phyloP scores from a whole-genome alignment of 306 rosid species.

The Acacia acuminata region DNA sequence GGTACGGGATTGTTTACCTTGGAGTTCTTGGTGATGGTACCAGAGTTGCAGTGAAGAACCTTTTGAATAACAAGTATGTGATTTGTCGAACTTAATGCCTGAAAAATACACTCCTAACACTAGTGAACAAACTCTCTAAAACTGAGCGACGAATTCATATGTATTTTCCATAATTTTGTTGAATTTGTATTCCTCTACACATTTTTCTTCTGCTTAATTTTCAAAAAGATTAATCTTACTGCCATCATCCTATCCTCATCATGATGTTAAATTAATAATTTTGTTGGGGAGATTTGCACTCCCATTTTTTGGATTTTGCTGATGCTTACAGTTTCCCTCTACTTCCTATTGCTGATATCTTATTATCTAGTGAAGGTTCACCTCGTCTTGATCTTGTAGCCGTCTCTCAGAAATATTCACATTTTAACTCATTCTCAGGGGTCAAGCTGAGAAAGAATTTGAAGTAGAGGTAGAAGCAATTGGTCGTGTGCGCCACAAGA shows the following conservation, averaged over 20 bases:
- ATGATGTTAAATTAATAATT: not conserved
- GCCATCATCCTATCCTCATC: too few relatives aligned
- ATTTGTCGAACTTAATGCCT: not conserved
- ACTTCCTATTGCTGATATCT: not conserved
- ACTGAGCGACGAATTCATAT: not conserved
- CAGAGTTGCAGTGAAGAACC: constrained; percentile 84
- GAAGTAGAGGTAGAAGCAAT: constrained; percentile 93
- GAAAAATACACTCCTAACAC: not conserved
- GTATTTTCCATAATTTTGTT: not conserved
- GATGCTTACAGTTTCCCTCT: not conserved
- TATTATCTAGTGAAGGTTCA: not conserved
- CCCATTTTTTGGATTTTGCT: constrained; percentile 14
- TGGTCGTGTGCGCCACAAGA: constrained; percentile 97
- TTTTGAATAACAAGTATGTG: constrained; percentile 83
- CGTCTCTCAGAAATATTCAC: constrained; percentile 10
- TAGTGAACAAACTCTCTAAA: not conserved
- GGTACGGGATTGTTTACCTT: constrained; percentile 88
- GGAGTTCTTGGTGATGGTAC: constrained; percentile 79
- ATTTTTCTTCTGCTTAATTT: not conserved
- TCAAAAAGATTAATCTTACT: not conserved
- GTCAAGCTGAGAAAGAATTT: constrained; percentile 98
- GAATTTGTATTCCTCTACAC: not conserved
- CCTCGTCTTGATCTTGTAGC: constrained; percentile 24
- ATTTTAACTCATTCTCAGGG: constrained; percentile 53
- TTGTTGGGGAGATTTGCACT: constrained; percentile 12